A percentile compares a stretch with the other conserved stretches of the same genome.
Evolutionary conservation across 2,329 filamentous ascomycete species (phyloP).

Genomic region (Pseudogymnoascus verrucosus): DNA sequence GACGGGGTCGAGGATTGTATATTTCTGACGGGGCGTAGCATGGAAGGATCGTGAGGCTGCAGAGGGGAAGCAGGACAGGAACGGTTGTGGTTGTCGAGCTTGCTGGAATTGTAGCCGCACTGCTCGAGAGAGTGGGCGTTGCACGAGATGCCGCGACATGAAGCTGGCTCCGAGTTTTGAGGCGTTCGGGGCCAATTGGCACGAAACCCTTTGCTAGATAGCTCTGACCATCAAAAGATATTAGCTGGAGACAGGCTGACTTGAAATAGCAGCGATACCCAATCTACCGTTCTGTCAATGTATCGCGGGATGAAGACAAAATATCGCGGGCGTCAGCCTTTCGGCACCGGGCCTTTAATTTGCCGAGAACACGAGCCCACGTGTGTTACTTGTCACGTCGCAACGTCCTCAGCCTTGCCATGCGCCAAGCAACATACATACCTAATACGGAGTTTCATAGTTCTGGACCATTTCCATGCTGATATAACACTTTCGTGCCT

Average conservation of each 20-base stretch:
- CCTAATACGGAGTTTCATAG: background rate
- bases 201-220: background rate
- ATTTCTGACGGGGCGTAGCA: background rate
- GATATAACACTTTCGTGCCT: constrained; percentile 5
- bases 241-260: background rate
- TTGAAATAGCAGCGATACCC: background rate
- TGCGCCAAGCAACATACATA: background rate
- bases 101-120: background rate
- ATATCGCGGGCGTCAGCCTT: background rate
- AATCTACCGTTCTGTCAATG: background rate
- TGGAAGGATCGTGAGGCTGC: background rate
- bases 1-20: constrained; percentile 30
- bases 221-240: background rate
- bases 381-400: background rate
- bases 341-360: background rate
- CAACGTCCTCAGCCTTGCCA: constrained; percentile 1
- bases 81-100: background rate
- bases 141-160: constrained; percentile 1
- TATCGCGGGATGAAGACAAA: background rate
- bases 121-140: constrained; percentile 2
- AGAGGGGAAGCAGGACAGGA: background rate
- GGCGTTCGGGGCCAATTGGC: background rate
- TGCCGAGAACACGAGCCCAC: background rate
- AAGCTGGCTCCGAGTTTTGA: background rate
- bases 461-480: constrained; percentile 2